Conservation (phyloP, 2,329 filamentous ascomycete genomes). For the Xylaria sp. region DNA sequence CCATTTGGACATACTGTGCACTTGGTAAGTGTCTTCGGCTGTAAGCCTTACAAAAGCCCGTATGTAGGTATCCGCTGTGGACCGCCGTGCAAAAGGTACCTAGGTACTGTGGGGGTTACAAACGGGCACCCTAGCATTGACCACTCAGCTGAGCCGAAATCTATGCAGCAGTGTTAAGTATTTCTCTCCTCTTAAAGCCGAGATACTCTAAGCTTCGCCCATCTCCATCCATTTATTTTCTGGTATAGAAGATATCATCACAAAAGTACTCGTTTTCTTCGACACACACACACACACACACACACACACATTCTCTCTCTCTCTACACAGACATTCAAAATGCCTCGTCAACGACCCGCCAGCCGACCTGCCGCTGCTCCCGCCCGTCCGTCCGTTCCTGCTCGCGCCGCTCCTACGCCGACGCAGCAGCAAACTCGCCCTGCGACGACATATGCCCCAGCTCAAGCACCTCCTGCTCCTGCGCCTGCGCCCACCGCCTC, state of each 20-base stretch:
- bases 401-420: constrained; percentile 58
- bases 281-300: background rate
- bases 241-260: background rate
- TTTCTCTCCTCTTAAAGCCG: constrained; percentile 37
- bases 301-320: constrained; percentile 8
- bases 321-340: constrained; percentile 59
- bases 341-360: constrained; percentile 82
- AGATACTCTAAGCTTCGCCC: constrained; percentile 19
- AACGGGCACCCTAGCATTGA: constrained; percentile 20
- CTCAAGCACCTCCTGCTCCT: constrained; percentile 58
- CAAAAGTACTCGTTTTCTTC: background rate
- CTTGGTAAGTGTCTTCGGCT: too few species aligned
- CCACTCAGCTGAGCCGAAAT: constrained; percentile 22
- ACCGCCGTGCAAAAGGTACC: too few species aligned
- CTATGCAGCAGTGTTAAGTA: constrained; percentile 29
- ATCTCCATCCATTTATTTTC: constrained; percentile 3
- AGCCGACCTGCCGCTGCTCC: constrained; percentile 56
- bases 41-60: too few species aligned
- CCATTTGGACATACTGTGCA: too few species aligned
- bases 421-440: constrained; percentile 72
- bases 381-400: constrained; percentile 72
- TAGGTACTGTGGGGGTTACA: too few species aligned
- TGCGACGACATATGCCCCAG: constrained; percentile 71
- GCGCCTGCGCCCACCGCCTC: constrained; percentile 61
- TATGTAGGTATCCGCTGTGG: too few species aligned